Conservation (phyloP, 495 filamentous ascomycete genomes). For the Rusavskia elegans region DNA sequence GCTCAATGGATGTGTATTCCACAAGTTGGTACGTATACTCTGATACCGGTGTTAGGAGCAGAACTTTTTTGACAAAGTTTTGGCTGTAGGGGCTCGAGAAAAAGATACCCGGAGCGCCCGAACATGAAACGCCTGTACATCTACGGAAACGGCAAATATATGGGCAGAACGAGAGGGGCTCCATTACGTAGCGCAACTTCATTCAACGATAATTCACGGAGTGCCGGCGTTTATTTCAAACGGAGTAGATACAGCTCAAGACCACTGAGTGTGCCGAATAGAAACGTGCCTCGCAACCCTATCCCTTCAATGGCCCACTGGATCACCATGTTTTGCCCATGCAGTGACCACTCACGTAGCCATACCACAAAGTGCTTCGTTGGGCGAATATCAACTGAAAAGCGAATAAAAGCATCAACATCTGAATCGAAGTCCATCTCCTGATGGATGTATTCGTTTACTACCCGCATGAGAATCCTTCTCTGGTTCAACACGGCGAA, state of each 20-base stretch:
- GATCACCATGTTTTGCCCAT: too few relatives aligned
- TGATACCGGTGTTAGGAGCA: background rate
- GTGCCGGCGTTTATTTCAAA: background rate
- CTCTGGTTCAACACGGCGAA: background rate
- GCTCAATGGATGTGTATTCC: conserved; percentile 84
- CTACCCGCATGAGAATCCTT: background rate
- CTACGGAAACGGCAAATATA: conserved; percentile 65
- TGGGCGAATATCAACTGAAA: too few relatives aligned
- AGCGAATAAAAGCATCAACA: too few relatives aligned
- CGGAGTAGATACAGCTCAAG: too few relatives aligned
- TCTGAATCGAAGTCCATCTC: too few relatives aligned
- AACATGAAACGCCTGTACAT: conserved; percentile 66
- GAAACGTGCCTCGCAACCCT: too few relatives aligned
- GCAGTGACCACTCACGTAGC: too few relatives aligned
- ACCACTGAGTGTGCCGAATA: too few relatives aligned
- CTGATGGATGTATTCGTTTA: too few relatives aligned
- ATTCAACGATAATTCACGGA: background rate
- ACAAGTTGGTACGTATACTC: conserved; percentile 62
- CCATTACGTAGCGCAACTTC: background rate
- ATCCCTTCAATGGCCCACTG: too few relatives aligned
- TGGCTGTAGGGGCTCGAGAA: conserved; percentile 72
- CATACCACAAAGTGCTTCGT: too few relatives aligned
- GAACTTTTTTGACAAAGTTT: background rate
- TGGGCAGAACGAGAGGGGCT: conserved; percentile 5
- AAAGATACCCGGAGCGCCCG: conserved; percentile 69